These are phyloP conservation scores for Fusarium nygamai DNA, from an alignment of 2,329 filamentous ascomycete species.

Conservation along the genomic window DNA sequence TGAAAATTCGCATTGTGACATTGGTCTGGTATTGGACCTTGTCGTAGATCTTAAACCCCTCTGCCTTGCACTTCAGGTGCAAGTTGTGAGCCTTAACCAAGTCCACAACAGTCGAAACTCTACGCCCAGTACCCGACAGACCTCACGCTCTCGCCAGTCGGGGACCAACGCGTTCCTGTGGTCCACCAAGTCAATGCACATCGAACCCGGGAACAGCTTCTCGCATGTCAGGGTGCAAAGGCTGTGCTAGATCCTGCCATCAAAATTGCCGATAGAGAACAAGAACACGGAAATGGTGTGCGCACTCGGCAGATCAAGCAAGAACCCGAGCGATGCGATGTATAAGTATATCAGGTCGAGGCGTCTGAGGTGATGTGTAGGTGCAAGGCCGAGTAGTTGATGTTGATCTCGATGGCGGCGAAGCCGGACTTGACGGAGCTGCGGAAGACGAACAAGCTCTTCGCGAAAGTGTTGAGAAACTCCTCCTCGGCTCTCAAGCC, in stretches of 20 bases:
- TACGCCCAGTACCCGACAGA: neutral
- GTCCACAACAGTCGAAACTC: neutral
- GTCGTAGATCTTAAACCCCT: neutral
- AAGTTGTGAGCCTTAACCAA: rapidly evolving
- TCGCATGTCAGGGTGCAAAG: neutral
- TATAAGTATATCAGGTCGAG: neutral
- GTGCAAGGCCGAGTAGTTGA: no score
- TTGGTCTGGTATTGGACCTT: neutral
- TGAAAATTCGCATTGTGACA: neutral
- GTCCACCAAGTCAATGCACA: no score
- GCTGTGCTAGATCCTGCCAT: neutral
- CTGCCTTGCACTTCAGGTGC: neutral
- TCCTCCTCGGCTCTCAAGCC: rapidly evolving
- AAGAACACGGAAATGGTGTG: neutral
- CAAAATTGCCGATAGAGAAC: neutral
- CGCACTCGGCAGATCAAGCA: neutral
- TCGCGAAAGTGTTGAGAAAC: neutral
- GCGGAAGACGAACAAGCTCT: neutral
- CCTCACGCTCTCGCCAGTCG: neutral
- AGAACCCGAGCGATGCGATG: neutral
- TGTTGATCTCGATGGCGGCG: neutral
- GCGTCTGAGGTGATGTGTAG: no score
- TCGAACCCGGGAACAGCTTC: no score
- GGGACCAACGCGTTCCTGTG: neutral
- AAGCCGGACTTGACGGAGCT: neutral